Conservation (phyloP, 2,329 filamentous ascomycete species). For the Colletotrichum navitas region DNA sequence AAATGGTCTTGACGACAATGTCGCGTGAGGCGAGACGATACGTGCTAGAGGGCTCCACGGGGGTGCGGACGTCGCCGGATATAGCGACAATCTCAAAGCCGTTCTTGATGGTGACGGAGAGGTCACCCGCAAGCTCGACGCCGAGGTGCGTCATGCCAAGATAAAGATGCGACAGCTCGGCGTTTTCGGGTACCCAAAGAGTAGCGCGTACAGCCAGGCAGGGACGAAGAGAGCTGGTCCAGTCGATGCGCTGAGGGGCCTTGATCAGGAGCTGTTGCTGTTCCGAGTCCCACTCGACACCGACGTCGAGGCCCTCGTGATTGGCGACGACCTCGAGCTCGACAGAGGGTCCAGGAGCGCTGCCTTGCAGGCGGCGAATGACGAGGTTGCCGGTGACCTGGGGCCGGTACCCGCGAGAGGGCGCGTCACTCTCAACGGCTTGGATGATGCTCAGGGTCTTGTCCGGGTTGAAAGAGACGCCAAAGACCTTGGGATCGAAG, state of each 20-base stretch:
- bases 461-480: slow-evolving; percentile 52
- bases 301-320: slow-evolving; percentile 55
- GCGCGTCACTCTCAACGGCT: slow-evolving; percentile 46
- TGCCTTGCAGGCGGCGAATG: slow-evolving; percentile 53
- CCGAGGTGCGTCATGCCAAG: slow-evolving; percentile 56
- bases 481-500: slow-evolving; percentile 46
- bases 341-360: slow-evolving; percentile 53
- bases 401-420: slow-evolving; percentile 48
- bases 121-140: slow-evolving; percentile 55
- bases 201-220: slow-evolving; percentile 64
- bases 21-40: slow-evolving; percentile 59
- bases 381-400: slow-evolving; percentile 60
- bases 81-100: slow-evolving; percentile 52
- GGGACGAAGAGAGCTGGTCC: slow-evolving; percentile 49
- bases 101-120: slow-evolving; percentile 52
- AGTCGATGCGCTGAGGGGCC: slow-evolving; percentile 53
- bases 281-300: slow-evolving; percentile 50
- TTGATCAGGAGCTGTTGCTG: slow-evolving; percentile 55
- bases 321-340: slow-evolving; percentile 62
- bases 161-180: slow-evolving; percentile 53
- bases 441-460: slow-evolving; percentile 58
- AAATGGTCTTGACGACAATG: slow-evolving; percentile 57
- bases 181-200: slow-evolving; percentile 59
- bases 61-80: slow-evolving; percentile 55
- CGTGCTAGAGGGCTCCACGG: slow-evolving; percentile 46